These are phyloP conservation scores for Iris pallida DNA, from an alignment of 116 monocot species.

Conservation along the genomic window DNA sequence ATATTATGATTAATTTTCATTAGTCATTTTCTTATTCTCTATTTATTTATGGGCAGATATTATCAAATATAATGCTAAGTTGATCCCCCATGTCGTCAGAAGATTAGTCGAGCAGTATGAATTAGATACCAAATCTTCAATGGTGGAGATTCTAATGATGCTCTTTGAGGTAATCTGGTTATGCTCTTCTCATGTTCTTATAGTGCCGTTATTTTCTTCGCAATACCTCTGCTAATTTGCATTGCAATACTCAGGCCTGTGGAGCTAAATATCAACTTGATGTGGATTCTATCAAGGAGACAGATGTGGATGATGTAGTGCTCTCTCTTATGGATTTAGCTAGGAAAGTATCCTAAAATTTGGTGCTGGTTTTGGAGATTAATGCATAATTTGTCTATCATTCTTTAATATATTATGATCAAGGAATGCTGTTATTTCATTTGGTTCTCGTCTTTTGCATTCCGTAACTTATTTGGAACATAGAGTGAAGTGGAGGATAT, in stretches of 20 bases:
- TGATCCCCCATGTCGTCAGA: slow-evolving; percentile 65
- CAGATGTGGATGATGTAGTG: slow-evolving; percentile 80
- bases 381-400: no score
- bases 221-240: no score
- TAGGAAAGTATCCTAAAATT: slow-evolving; percentile 57
- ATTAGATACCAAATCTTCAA: slow-evolving; percentile 55
- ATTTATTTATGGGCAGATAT: slow-evolving; percentile 21
- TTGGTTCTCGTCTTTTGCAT: no score
- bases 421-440: no score
- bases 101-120: slow-evolving; percentile 78
- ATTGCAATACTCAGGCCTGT: slow-evolving; percentile 53
- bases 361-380: background rate
- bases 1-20: no score
- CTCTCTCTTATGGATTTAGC: slow-evolving; percentile 73
- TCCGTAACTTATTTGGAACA: slow-evolving; percentile 30
- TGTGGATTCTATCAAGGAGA: slow-evolving; percentile 57
- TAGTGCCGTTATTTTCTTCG: background rate
- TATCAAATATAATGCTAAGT: slow-evolving; percentile 58
- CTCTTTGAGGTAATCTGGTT: slow-evolving; percentile 69
- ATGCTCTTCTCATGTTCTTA: slow-evolving; percentile 2
- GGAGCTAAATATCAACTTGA: slow-evolving; percentile 82
- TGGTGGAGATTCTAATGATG: slow-evolving; percentile 69
- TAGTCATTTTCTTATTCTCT: no score
- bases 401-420: no score
- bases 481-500: slow-evolving; percentile 78